Evolutionary conservation across 345 rosid species (phyloP).

Genomic region (Salix udensis): DNA sequence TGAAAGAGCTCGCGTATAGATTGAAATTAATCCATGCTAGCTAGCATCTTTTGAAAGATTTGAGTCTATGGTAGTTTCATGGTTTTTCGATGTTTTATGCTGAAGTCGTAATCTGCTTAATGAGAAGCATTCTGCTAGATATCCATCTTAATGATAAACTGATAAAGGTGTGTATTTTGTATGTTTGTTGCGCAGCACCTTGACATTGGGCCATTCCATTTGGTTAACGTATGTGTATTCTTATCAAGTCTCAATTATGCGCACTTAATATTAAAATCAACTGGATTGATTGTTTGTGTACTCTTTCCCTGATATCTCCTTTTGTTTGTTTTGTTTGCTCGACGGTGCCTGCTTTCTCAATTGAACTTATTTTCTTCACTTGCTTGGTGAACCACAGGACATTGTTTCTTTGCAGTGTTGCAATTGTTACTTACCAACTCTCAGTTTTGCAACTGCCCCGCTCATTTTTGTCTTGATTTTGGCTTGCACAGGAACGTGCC

Average conservation of each 20-base stretch:
- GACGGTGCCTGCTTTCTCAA: neutral
- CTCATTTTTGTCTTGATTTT: slow-evolving; percentile 9
- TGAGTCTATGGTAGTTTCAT: too few relatives aligned
- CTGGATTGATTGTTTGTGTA: too few relatives aligned
- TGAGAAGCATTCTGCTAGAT: too few relatives aligned
- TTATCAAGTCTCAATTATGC: neutral
- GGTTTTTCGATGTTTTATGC: too few relatives aligned
- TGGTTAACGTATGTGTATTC: neutral
- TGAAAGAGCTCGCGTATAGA: too few relatives aligned
- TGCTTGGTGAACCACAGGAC: neutral
- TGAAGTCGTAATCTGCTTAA: too few relatives aligned
- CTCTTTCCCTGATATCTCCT: neutral
- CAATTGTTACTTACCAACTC: too few relatives aligned
- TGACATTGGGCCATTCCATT: neutral
- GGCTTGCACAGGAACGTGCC: slow-evolving; percentile 49
- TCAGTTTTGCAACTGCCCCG: too few relatives aligned
- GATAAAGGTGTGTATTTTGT: neutral
- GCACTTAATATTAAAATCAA: too few relatives aligned
- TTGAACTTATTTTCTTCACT: neutral
- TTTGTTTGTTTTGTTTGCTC: neutral
- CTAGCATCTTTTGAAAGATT: too few relatives aligned
- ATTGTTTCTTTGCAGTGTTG: too few relatives aligned
- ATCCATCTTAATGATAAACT: neutral
- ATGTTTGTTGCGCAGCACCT: neutral
- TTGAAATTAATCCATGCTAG: too few relatives aligned